Base-by-base conservation (phyloP, 2,329 filamentous ascomycete species). In the Shiraia bambusicola region DNA sequence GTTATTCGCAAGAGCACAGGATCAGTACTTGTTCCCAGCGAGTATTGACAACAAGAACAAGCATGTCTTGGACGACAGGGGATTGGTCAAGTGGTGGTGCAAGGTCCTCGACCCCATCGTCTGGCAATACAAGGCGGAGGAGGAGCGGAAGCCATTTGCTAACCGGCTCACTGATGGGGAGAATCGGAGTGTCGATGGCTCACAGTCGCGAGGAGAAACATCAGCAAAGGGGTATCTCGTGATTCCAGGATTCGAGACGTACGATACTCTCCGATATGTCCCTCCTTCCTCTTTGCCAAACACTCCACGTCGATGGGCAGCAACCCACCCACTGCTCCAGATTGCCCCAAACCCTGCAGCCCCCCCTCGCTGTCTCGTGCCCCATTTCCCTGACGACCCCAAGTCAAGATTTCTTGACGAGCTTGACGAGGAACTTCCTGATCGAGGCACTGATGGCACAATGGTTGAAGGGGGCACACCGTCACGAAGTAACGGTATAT, bases 71-170 rank as follows among this genome's bases (percentile, higher is more conserved):
- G 89, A 95, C 58, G 93, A 98, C 59, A 79, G 90, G 24, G 88
- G 87, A 0, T 74, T 98, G 37, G 88, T 98, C 14, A 88, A 85
- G 59, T 98, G 93, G 93, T 98, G 93, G 93, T 95, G 90, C 62
- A 84, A 82, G 12, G 87, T 92, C 9, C 72, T 96, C 10, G 86
- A 96, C 60, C 86, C 87, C 0, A 74, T 96, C 3, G 69, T 95
- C 9, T 72, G 75, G 36, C 54, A 72, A 60, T 63, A 76, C 65
- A 51, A 69, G 62, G 54, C 69, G 11, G 69, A 78, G 19, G 73
- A 72, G 4, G 60, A 62, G 34, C 52, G 58, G 11, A 62, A 53
- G 48, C 61, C 55, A 9, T 57, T 68, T 19, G 50, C 49, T n/a
- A 53, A 66, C 31, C 59, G 56, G 22, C 39, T 67, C 30, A 42